Base-by-base conservation (phyloP, 2,329 filamentous ascomycete species). In the Fusarium tjaetaba region DNA sequence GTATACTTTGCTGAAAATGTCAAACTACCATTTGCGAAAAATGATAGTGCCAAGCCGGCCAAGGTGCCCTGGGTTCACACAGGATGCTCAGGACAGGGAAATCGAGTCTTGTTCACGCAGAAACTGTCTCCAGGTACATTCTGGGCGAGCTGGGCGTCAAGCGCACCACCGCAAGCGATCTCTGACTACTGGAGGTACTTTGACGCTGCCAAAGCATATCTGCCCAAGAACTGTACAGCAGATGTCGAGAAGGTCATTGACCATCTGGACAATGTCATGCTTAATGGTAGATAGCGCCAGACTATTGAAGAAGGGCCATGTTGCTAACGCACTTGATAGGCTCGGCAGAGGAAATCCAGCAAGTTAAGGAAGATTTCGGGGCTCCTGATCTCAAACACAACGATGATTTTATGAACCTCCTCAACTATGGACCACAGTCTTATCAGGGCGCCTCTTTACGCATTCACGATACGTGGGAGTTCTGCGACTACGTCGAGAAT, bases 401-500 rank as follows among this genome's bases (percentile, higher is more conserved):
- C 9, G 61, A 62, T 18, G 61, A 64, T 10, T 52, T 62, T 18
- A 64, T 64, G 61, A 64, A 62, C 4, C 45, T 64, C 2, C 20
- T 64, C 2, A 62, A 11, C 24, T 52, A 64, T 20, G 61, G 57
- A 6, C 61, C 61, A 3, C 61, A 43, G 11, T 26, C 36, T 16
- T 64, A 42, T 4, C 61, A 64, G 9, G 38, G 57, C 16, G 57
- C 57, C 6, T 51, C 36, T 38, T 13, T 64, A 20, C 61, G 43
- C 26, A 62, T 62, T 5, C 5, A 5, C 9, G 22, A 62, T 22
- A 43, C 57, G 7, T 64, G 57, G 61, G 16, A 51, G 11, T 64
- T 64, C 36, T 64, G 61, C 16, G 61, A 62, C 11, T 62, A 64
- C 13, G 43, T 64, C 14, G 61, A 64, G 10, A 64, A 64, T 18